Evolutionary conservation across 78 protist genomes (phyloP), one percentile per base, ranked within the genome.

Genomic region (Emiliania huxleyi): DNA sequence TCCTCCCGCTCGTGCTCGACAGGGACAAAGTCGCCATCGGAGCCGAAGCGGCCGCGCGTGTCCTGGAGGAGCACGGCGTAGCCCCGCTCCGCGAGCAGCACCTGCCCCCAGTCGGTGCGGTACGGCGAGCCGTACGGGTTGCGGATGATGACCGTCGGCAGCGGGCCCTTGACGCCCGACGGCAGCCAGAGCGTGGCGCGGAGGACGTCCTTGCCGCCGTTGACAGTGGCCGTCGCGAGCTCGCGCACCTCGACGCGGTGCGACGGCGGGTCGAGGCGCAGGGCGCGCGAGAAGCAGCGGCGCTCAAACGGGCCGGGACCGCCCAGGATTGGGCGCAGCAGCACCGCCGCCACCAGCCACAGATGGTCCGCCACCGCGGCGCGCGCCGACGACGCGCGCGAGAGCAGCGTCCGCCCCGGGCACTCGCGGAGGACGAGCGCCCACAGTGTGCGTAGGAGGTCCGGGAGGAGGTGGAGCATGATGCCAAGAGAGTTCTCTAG

Each of bases 1-100:
- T 75, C 85, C 85, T 3, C 85, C 45, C 85, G 85, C 85, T 75
- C 85, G 85, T 75, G 43, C 85, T 75, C 85, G n/a, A 75, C 85
- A 8, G 85, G 85, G 21, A 75, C 85, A 46, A 75, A 75, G 4
- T 75, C 46, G 85, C 85, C 85, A 15, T 75, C 85, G 22, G 85
- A 75, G 85, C 85, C 85, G 46, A 37, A 75, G 33, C 85, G 85
- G 46, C 85, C 85, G 46, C 85, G 85, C 45, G 85, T 75, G 85
- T 75, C 44, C 33, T 75, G 85, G n/a, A 35, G 15, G 45, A 75
- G 85, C 45, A 35, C 43, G 35, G 85, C 85, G 33, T 75, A 75
- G n/a, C 85, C 85, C 18, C 85, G 85, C 85, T 75, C 85, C 15
- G 85, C 45, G n/a, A 75, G 85, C 29, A 75, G 19, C 19, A 3